Conservation (phyloP, 768 basidiomycete species). For the Fomitopsis pulvina region DNA sequence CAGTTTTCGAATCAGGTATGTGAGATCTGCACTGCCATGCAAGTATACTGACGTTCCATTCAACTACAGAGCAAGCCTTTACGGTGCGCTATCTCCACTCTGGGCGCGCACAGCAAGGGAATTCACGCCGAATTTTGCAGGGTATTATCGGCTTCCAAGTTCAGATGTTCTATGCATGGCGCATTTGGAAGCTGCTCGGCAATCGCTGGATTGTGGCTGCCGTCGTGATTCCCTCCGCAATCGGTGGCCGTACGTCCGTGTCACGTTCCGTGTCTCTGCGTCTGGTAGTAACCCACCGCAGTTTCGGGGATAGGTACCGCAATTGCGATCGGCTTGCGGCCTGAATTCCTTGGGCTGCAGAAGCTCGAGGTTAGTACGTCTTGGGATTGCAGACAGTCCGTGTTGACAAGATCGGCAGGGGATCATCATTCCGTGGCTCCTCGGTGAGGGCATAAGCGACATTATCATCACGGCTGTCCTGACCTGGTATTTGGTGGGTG, state of each 20-base stretch:
- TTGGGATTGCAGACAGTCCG: not conserved
- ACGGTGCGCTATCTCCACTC: not conserved
- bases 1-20: conserved; percentile 14
- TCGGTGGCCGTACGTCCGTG: conserved; percentile 7
- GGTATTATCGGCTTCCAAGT: conserved; percentile 16
- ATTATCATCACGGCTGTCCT: not conserved
- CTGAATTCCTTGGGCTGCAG: conserved; percentile 22
- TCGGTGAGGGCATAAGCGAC: not conserved
- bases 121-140: conserved; percentile 2
- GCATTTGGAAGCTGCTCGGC: conserved; percentile 15
- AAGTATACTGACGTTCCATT: no score
- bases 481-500: not conserved
- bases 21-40: no score
- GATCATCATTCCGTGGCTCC: not conserved
- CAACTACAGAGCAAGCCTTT: conserved; percentile 1
- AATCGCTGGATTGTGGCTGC: conserved; percentile 9
- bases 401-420: not conserved
- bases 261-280: not conserved
- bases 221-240: conserved; percentile 10
- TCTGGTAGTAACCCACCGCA: not conserved
- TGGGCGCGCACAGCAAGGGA: not conserved
- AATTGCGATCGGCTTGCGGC: conserved; percentile 23
- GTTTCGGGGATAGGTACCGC: conserved; percentile 24
- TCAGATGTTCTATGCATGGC: conserved; percentile 21
- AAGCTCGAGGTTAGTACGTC: conserved; percentile 18